phyloP scores from a whole-genome alignment of 306 rosid species.

The Dryas octopetala region DNA sequence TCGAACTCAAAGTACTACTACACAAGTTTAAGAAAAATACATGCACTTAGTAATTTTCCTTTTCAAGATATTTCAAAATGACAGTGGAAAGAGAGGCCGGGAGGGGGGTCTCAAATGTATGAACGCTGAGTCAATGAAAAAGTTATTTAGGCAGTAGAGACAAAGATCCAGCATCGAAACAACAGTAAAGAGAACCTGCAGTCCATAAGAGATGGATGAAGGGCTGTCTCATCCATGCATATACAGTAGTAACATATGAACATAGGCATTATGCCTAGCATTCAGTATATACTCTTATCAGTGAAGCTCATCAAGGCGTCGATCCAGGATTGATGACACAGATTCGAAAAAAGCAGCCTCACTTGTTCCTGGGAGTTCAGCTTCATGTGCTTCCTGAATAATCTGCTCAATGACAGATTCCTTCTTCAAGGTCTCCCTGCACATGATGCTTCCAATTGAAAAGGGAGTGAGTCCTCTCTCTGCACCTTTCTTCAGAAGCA shows the following conservation, averaged over 20 bases:
- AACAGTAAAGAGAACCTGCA: not conserved
- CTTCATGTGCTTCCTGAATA: conserved; percentile 54
- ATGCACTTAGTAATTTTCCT: no score
- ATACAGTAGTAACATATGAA: not conserved
- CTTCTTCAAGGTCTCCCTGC: conserved; percentile 57
- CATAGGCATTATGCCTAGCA: not conserved
- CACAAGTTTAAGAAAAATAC: not conserved
- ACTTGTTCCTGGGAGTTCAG: conserved; percentile 52
- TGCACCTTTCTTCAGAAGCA: conserved; percentile 81
- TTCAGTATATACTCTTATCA: conserved; percentile 12
- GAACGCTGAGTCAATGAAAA: no score
- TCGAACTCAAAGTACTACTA: not conserved
- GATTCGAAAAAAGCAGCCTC: conserved; percentile 64
- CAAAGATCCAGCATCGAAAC: not conserved
- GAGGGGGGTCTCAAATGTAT: no score
- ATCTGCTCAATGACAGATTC: conserved; percentile 74
- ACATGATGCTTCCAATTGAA: conserved; percentile 78
- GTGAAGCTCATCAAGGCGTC: conserved; percentile 35
- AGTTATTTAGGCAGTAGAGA: not conserved
- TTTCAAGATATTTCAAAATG: no score
- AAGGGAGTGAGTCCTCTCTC: conserved; percentile 72
- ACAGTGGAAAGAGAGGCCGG: no score
- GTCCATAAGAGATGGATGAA: not conserved
- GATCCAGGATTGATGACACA: conserved; percentile 53
- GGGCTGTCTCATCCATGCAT: not conserved